phyloP scores from a whole-genome alignment of 306 rosid species.

The Sechiopsis laciniata region DNA sequence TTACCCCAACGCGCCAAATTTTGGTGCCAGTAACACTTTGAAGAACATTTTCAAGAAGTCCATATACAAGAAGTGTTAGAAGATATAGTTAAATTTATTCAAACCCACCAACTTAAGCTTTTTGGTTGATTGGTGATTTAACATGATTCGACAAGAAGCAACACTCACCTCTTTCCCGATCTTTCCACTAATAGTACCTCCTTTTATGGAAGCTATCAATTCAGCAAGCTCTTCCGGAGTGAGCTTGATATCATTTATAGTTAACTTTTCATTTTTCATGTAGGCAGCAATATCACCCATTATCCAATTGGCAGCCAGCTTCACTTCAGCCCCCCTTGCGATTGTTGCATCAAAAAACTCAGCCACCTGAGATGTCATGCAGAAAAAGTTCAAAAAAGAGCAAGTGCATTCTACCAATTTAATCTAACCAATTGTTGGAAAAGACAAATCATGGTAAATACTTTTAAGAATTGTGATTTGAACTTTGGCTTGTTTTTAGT shows the following conservation, averaged over 20 bases:
- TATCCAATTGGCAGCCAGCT: conserved; percentile 90
- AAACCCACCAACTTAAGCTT: no score
- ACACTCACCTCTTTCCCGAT: conserved; percentile 82
- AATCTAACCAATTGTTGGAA: not conserved
- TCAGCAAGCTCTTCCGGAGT: conserved; percentile 68
- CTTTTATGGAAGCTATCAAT: conserved; percentile 77
- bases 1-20: no score
- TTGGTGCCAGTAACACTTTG: no score
- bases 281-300: conserved; percentile 89
- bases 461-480: conserved; percentile 17
- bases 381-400: conserved; percentile 20
- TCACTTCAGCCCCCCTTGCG: conserved; percentile 72
- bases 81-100: no score
- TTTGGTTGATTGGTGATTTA: no score
- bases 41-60: no score
- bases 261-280: conserved; percentile 81
- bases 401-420: conserved; percentile 1
- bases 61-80: no score
- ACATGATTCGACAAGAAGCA: not conserved
- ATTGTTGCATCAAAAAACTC: conserved; percentile 74
- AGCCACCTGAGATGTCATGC: conserved; percentile 54
- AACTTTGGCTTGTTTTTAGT: conserved; percentile 14
- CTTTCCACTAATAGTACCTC: conserved; percentile 78
- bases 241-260: conserved; percentile 67
- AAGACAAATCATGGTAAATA: conserved; percentile 13